Base-by-base conservation (phyloP, 495 filamentous ascomycete genomes). In the Elasticomyces elasticus region DNA sequence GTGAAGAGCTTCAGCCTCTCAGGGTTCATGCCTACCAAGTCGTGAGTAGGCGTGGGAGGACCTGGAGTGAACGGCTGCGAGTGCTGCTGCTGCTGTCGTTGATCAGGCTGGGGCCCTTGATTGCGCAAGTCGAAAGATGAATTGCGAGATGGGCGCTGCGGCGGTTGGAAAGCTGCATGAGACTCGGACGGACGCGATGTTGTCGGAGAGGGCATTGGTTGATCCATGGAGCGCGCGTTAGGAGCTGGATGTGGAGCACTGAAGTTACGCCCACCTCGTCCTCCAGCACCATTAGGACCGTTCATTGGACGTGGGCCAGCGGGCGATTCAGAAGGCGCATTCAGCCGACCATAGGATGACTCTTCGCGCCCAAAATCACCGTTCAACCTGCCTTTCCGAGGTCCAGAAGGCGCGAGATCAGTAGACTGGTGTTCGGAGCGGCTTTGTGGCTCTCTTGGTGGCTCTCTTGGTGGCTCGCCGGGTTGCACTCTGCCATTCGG, bases 301-400 rank as follows among this genome's bases (percentile, higher is more conserved):
- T 66, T 72, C 41, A 71, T 62, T 30, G 77, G 75, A 38, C 85
- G 74, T 1, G 88, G 89, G 0, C 86, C 89, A 23, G 80, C 83
- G 0, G 88, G 87, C 41, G 82, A 78, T 41, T 82, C 81, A 7
- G 73, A 63, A 28, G 72, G 63, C 15, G 73, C 66, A 54, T 70
- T 71, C 11, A 73, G 64, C 37, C 71, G 63, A 13, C 71, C 71
- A 52, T 70, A 70, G 25, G 65, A 69, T 0, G 68, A 66, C 54
- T 73, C 71, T 58, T 25, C 20, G 25, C 26, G 50, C 15, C 38
- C 42, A 19, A 51, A 58, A 33, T 69, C 67, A 20, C 66, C 54
- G 24, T 40, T 62, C 9, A 63, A 44, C 27, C 67, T 59, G 1
- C 53, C 48, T 6, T 49, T 47, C n/a, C 53, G 24, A 0, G 49